A percentile compares a stretch with the other conserved stretches of the same genome.
These are phyloP conservation scores for Fennellomyces sp. DNA, from an alignment of 371 early-diverging fungal species.

Conservation along the genomic window DNA sequence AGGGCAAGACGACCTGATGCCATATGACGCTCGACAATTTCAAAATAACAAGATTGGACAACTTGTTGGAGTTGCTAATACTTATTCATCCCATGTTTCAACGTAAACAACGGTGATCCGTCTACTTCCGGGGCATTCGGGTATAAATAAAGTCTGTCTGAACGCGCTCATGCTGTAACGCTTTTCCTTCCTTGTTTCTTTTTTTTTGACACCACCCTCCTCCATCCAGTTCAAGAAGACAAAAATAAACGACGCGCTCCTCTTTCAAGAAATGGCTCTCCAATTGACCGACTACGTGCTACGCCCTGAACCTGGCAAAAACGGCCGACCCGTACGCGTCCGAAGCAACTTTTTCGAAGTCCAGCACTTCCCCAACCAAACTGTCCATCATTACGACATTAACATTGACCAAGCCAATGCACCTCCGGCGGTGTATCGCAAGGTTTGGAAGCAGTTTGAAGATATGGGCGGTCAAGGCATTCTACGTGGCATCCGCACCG, in stretches of 20 bases:
- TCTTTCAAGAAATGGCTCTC: constrained; percentile 6
- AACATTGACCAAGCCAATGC: constrained; percentile 24
- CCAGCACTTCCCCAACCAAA: constrained; percentile 13
- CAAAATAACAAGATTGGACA: too few species aligned
- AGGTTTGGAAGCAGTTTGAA: constrained; percentile 49
- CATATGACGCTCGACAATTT: too few species aligned
- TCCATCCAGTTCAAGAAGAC: too few species aligned
- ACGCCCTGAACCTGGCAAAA: constrained; percentile 15
- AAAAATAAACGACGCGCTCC: too few species aligned
- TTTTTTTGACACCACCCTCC: constrained; percentile 16
- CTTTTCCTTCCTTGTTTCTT: not conserved
- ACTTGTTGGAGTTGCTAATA: not conserved
- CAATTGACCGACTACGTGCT: constrained; percentile 22
- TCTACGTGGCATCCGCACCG: constrained; percentile 30
- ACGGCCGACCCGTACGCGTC: constrained; percentile 17
- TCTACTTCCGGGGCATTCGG: too few species aligned
- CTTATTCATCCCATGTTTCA: not conserved
- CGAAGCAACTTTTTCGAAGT: constrained; percentile 32
- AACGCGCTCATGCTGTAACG: not conserved
- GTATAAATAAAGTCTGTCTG: not conserved
- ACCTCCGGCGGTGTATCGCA: constrained; percentile 46
- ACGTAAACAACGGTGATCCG: not conserved
- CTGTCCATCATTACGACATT: constrained; percentile 20
- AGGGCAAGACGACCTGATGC: too few species aligned
- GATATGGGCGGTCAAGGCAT: constrained; percentile 21